Conservation (phyloP, 2,329 filamentous ascomycete species). For the Calonectria pseudoturangicola region DNA sequence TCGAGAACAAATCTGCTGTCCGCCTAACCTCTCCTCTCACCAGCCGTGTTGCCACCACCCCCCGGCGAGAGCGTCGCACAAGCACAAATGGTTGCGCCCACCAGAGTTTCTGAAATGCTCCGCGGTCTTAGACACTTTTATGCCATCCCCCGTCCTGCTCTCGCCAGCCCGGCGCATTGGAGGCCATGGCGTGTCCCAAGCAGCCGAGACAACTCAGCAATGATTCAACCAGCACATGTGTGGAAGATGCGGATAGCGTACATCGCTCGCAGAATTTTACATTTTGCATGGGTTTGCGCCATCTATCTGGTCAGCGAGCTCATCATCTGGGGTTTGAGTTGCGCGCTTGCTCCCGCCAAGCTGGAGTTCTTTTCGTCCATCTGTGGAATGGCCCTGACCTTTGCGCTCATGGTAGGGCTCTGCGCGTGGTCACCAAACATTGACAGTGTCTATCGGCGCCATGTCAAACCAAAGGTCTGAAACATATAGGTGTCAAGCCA, state of each 20-base stretch:
- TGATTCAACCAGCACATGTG: constrained; percentile 40
- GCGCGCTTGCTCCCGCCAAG: constrained; percentile 56
- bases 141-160: constrained; percentile 41
- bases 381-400: constrained; percentile 66
- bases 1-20: constrained; percentile 37
- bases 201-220: constrained; percentile 49
- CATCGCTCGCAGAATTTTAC: constrained; percentile 31
- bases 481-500: background rate
- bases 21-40: constrained; percentile 3
- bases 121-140: constrained; percentile 57
- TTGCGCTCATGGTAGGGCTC: constrained; percentile 58
- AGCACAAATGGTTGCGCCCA: constrained; percentile 43
- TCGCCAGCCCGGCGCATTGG: constrained; percentile 35
- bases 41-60: constrained; percentile 31
- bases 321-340: constrained; percentile 66
- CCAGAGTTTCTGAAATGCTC: constrained; percentile 51
- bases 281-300: constrained; percentile 58
- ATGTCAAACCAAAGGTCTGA: constrained; percentile 60
- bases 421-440: constrained; percentile 42
- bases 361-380: constrained; percentile 69
- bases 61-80: constrained; percentile 43
- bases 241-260: constrained; percentile 46
- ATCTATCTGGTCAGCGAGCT: constrained; percentile 66
- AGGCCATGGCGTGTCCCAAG: constrained; percentile 39
- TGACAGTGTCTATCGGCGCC: constrained; percentile 55